phyloP scores from a whole-genome alignment of 768 basidiomycete species.

The Termitomyces sp. region DNA sequence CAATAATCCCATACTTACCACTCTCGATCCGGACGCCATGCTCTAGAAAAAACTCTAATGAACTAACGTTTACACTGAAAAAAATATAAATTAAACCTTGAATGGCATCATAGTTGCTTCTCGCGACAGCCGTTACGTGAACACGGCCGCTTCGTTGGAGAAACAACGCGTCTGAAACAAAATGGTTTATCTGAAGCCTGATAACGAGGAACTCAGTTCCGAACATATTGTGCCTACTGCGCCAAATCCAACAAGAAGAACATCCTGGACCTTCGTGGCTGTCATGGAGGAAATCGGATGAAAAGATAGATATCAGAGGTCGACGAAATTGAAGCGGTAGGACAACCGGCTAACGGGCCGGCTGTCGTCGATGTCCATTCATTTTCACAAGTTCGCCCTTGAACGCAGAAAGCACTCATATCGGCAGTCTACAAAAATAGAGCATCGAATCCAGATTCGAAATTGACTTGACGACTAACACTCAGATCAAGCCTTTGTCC shows the following conservation, averaged over 20 bases:
- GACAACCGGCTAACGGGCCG: background rate
- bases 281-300: slow-evolving; percentile 1
- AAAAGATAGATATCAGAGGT: background rate
- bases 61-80: background rate
- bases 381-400: no score
- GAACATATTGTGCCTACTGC: slow-evolving; percentile 62
- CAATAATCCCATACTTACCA: slow-evolving; percentile 50
- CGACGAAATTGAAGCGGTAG: background rate
- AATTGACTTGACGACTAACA: background rate
- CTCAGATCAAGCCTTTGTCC: background rate
- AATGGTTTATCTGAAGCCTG: background rate
- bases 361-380: background rate
- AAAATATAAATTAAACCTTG: slow-evolving; percentile 25
- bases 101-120: slow-evolving; percentile 59
- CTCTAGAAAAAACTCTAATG: slow-evolving; percentile 21
- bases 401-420: no score
- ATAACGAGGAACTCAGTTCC: slow-evolving; percentile 13
- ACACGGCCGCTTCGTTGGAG: slow-evolving; percentile 52
- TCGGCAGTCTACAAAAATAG: no score
- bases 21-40: slow-evolving; percentile 54
- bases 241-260: slow-evolving; percentile 59
- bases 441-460: background rate
- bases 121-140: slow-evolving; percentile 65
- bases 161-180: slow-evolving; percentile 43
- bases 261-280: slow-evolving; percentile 26